Base-by-base conservation (phyloP, 192 early-diverging fungal genomes). In the Coemansia nantahalensis region DNA sequence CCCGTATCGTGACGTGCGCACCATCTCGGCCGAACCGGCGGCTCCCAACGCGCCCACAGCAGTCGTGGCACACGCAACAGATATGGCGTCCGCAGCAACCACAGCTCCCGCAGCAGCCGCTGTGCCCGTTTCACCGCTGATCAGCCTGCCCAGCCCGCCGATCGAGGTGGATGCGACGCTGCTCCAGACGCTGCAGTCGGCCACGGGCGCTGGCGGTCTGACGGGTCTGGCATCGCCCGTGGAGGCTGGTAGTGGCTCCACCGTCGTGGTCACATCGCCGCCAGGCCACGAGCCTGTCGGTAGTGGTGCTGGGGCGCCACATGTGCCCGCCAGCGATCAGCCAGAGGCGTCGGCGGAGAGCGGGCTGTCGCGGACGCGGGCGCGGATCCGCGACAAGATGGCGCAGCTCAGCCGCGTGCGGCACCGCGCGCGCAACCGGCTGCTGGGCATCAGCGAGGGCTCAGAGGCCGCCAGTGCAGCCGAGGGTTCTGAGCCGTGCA, bases 371-470 rank as follows among this genome's bases (percentile, higher is more conserved):
- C 56, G 54, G 36, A 64, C 69, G 24, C 62, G 57, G 28, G 53
- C 59, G 32, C 52, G 50, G 14, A 35, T 73, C 8, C 63, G 69
- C n/a, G 62, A 73, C 40, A 73, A 73, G 54, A 61, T 73, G 36
- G 40, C 69, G 32, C 32, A 53, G 49, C 61, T 73, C 33, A 73
- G 62, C 31, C 62, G 69, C 2, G 62, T 53, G 15, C 52, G 47
- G 32, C 46, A 61, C 18, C 60, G 46, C 57, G 69, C 69, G 5
- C 47, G 58, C 21, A 61, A 49, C 50, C 65, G 56, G 57, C 30
- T 72, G 14, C 61, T 43, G 5, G 55, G 67, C 1, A 62, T 62
- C 26, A 14, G 28, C 30, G 39, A 52, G 10, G 39, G 26, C 17
- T 15, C 23, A n/a, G 50, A 30, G 7, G 37, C 31, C 5, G 8